Conservation (phyloP, 1,139 yeast species). For the Suzukiozyma palmioleophila region DNA sequence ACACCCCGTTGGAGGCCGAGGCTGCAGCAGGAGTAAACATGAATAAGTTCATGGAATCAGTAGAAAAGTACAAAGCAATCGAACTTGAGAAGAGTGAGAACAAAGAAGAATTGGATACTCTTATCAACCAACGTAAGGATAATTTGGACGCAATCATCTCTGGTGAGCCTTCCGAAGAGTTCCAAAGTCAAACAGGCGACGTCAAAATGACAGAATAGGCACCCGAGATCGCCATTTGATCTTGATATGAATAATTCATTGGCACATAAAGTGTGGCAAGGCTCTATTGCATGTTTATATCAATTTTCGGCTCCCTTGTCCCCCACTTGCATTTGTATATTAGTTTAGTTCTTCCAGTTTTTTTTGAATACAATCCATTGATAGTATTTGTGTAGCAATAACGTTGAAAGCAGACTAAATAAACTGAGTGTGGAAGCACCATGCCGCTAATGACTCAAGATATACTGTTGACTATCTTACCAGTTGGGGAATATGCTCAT, state of each 20-base stretch:
- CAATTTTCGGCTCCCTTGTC: too few species aligned
- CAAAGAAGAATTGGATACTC: constrained; percentile 32
- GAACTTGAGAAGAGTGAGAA: constrained; percentile 37
- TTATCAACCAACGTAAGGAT: constrained; percentile 36
- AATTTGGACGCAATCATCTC: constrained; percentile 38
- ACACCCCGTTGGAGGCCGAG: constrained; percentile 81
- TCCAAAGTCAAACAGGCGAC: constrained; percentile 12
- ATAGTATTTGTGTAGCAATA: too few species aligned
- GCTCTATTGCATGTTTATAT: too few species aligned
- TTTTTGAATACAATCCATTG: too few species aligned
- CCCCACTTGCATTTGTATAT: constrained; percentile 1
- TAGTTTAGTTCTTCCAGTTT: background rate
- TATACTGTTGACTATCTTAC: too few species aligned
- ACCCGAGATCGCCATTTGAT: too few species aligned
- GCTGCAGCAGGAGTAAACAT: constrained; percentile 85
- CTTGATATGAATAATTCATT: background rate
- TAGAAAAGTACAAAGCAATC: constrained; percentile 48
- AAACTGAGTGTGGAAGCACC: too few species aligned
- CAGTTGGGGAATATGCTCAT: too few species aligned
- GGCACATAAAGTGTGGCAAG: background rate
- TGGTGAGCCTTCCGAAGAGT: constrained; percentile 27
- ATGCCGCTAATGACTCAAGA: too few species aligned
- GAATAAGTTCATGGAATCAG: constrained; percentile 57
- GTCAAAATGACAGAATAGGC: constrained; percentile 18
- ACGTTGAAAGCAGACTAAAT: too few species aligned